phyloP scores from a whole-genome alignment of 2,329 filamentous ascomycete genomes.

The Dactylellina leptospora region DNA sequence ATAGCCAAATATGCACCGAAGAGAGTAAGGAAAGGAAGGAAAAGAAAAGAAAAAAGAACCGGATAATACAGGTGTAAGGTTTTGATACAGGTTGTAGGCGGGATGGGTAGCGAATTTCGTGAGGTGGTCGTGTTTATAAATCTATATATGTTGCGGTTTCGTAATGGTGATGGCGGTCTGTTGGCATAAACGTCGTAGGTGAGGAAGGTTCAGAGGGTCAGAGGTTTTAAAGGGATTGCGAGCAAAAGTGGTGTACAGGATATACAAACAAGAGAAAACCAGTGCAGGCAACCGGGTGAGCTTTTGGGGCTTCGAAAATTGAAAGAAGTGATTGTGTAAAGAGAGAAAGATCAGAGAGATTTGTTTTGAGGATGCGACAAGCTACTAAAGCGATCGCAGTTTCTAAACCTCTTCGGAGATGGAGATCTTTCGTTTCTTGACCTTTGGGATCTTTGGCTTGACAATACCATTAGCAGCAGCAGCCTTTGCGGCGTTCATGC shows the following conservation, averaged over 20 bases:
- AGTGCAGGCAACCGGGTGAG: slow-evolving; percentile 11
- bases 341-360: neutral
- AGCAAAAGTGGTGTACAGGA: slow-evolving; percentile 21
- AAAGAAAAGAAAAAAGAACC: slow-evolving; percentile 24
- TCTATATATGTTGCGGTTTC: slow-evolving; percentile 21
- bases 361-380: neutral
- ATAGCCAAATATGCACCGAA: slow-evolving; percentile 55
- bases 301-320: slow-evolving; percentile 25
- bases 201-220: slow-evolving; percentile 2
- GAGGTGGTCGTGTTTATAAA: slow-evolving; percentile 40
- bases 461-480: slow-evolving; percentile 62
- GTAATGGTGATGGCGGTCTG: slow-evolving; percentile 20
- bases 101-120: slow-evolving; percentile 19
- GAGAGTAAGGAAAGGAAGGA: slow-evolving; percentile 52
- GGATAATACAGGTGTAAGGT: slow-evolving; percentile 49
- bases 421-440: slow-evolving; percentile 56
- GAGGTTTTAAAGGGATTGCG: slow-evolving; percentile 12
- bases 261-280: slow-evolving; percentile 32
- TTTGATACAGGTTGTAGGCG: slow-evolving; percentile 30
- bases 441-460: slow-evolving; percentile 55
- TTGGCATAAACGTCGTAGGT: slow-evolving; percentile 27
- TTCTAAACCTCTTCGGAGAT: slow-evolving; percentile 31
- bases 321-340: neutral
- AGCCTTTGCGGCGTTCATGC: slow-evolving; percentile 80
- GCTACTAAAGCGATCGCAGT: neutral